Base-by-base conservation (phyloP, 2,329 filamentous ascomycete species). In the Microcyclospora pomicola region DNA sequence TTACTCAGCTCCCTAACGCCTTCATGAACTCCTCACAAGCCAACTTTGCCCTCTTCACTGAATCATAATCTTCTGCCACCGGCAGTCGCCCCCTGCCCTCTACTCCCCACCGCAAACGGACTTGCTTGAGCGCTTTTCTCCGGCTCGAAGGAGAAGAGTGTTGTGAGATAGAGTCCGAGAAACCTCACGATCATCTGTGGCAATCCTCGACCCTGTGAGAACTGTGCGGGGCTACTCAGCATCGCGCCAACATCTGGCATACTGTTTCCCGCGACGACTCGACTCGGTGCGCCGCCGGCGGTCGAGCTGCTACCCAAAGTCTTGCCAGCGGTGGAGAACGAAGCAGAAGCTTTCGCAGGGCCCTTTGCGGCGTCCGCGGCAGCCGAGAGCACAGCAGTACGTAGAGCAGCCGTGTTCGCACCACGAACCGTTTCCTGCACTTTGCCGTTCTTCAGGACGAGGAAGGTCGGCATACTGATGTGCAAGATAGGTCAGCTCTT, bases 331-430 rank as follows among this genome's bases (percentile, higher is more conserved):
- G 61, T 59, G 15, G 56, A 48, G 48, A 68, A 68, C 2, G 44
- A 38, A 0, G 50, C 50, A 47, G 45, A 36, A 39, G 49, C n/a
- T 14, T 55, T 54, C 6, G 54, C 62, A 2, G 61, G 52, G n/a
- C 54, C 56, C 34, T 55, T 54, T 1, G 56, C 54, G 15, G 54
- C 56, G 42, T 65, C 62, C 29, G 53, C 56, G 12, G 59, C 59
- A 37, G 65, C 65, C 45, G 62, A 64, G 44, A 62, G 56, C 9
- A 68, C 62, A 24, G 65, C 64, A 34, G 60, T 59, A 38, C 63
- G 64, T 13, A 68, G 63, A 28, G 63, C 63, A 15, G 63, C 57
- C n/a, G 64, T 59, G 44, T 68, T 67, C 6, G 65, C 65, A 51
- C 65, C 65, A 27, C 63, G 61, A 42, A 68, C 59, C 2, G 65